phyloP scores from a whole-genome alignment of 2,329 filamentous ascomycete species.

The Fusarium temperatum region DNA sequence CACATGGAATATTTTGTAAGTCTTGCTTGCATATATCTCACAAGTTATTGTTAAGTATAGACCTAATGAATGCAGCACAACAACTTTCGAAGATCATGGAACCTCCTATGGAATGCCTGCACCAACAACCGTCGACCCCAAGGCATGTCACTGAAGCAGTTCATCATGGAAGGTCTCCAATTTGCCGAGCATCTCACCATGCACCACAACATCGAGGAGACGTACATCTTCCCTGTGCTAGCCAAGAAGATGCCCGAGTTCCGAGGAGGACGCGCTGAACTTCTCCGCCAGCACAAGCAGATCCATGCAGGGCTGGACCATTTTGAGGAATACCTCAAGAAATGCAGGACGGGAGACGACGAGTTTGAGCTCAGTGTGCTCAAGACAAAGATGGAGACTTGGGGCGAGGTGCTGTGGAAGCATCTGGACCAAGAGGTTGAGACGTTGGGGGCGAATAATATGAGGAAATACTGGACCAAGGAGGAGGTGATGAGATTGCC shows the following conservation, averaged over 20 bases:
- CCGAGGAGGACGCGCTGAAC: conserved; percentile 59
- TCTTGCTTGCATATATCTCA: neutral
- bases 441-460: conserved; percentile 80
- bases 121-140: conserved; percentile 65
- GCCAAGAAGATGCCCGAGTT: conserved; percentile 84
- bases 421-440: conserved; percentile 88
- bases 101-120: conserved; percentile 73
- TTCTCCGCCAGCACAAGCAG: conserved; percentile 77
- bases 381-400: conserved; percentile 77
- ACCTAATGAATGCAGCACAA: conserved; percentile 64
- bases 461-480: conserved; percentile 82
- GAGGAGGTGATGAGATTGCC: conserved; percentile 78
- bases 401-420: conserved; percentile 80
- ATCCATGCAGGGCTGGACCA: conserved; percentile 81
- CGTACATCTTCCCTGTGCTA: conserved; percentile 80
- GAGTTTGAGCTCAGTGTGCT: conserved; percentile 67
- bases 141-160: conserved; percentile 72
- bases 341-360: conserved; percentile 69
- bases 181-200: conserved; percentile 76
- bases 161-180: conserved; percentile 72
- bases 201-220: conserved; percentile 87
- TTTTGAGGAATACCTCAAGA: conserved; percentile 71
- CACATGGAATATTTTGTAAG: conserved; percentile 78
- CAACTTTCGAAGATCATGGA: conserved; percentile 80
- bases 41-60: no score